Evolutionary conservation across 2,329 filamentous ascomycete species (phyloP), one percentile per base, ranked within the genome.

Genomic region (Aspergillus sp.): DNA sequence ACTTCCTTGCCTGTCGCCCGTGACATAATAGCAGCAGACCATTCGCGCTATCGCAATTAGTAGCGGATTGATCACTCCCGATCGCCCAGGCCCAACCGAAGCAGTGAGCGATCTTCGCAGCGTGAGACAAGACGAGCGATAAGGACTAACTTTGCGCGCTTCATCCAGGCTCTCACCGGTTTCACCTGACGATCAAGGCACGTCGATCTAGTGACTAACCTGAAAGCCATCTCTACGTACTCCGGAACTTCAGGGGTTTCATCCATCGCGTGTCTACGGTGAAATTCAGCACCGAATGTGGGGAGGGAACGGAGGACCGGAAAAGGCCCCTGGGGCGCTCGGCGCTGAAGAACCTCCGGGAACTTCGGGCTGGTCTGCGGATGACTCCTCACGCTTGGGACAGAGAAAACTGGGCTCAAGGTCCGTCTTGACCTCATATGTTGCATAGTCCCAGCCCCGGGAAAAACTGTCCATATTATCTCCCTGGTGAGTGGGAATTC

Each of bases 291-390:
- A 17, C 35, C 8, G 35, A 38, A 38, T 38, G 35, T 38, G 35
- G 35, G 35, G 35, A 38, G 35, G 13, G 35, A n/a, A 17, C 35
- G 35, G 35, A 38, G 35, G 35, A n/a, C 11, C 35, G 35, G 35
- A 17, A 38, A 5, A 17, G 35, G 35, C 3, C 14, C 35, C 35
- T 38, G 51, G 55, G 56, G 38, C 49, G 49, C 56, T 60, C 58
- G 58, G 58, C 56, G 47, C 47, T 54, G 54, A 52, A 49, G 56
- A 60, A 59, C 58, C 51, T 55, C 58, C 54, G 58, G 44, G 17
- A 41, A 57, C 16, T 47, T 40, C 17, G 26, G n/a, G 24, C 13
- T 38, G 45, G 17, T 24, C 26, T 17, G 24, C 41, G 22, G 35
- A 47, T 20, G 32, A 20, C 19, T 19, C 42, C 13, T 20, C 30